Evolutionary conservation across 371 early-diverging fungal genomes (phyloP).

Genomic region (Mucor irregularis): DNA sequence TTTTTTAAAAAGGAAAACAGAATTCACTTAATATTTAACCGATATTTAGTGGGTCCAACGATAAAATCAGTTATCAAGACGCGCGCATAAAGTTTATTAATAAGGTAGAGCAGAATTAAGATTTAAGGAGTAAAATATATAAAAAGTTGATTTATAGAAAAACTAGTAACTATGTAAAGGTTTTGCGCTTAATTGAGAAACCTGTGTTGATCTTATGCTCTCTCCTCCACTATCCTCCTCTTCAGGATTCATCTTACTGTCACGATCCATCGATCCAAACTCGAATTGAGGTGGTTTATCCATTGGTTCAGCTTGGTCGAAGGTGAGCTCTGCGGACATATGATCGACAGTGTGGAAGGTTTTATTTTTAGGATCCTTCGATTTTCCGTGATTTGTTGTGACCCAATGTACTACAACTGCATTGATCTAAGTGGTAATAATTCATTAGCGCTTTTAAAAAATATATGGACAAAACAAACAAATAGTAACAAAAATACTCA

Average conservation of each 20-base stretch:
- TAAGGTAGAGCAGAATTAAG: too few relatives aligned
- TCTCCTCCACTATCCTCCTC: slow-evolving; percentile 13
- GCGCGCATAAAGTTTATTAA: too few relatives aligned
- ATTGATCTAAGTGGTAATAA: slow-evolving; percentile 37
- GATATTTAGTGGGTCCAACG: too few relatives aligned
- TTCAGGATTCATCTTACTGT: slow-evolving; percentile 15
- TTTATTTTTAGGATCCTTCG: slow-evolving; percentile 12
- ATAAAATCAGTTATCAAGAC: too few relatives aligned
- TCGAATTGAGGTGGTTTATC: slow-evolving; percentile 13
- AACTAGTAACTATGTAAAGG: slow-evolving; percentile 19
- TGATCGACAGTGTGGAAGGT: slow-evolving; percentile 13
- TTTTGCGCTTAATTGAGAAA: slow-evolving; percentile 28
- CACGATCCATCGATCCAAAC: slow-evolving; percentile 16
- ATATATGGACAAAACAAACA: not conserved
- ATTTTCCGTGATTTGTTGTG: not conserved
- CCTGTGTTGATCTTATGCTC: slow-evolving; percentile 24
- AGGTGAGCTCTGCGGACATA: slow-evolving; percentile 24
- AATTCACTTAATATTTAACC: too few relatives aligned
- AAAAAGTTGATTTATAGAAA: not conserved
- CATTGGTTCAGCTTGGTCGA: slow-evolving; percentile 11
- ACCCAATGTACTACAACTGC: slow-evolving; percentile 64
- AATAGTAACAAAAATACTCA: slow-evolving; percentile 16
- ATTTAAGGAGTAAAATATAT: too few relatives aligned
- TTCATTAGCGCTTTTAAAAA: not conserved
- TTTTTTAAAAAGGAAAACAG: too few relatives aligned